Conservation (phyloP, 371 early-diverging fungal species). For the Gilbertella persicaria region DNA sequence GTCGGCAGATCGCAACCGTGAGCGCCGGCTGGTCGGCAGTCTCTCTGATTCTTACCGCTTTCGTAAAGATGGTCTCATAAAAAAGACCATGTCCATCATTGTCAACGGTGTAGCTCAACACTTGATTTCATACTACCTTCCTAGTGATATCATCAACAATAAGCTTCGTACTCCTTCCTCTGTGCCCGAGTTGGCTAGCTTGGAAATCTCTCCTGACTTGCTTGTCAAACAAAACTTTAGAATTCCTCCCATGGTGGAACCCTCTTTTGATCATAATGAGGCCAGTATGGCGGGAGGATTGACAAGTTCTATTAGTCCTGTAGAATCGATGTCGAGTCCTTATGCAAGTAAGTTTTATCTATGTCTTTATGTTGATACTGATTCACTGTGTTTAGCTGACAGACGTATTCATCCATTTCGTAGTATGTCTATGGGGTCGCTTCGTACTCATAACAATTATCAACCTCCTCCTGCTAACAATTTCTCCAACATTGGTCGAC, state of each 20-base stretch:
- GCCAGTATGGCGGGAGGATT: constrained; percentile 13
- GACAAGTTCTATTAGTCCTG: constrained; percentile 5
- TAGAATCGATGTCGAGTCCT: constrained; percentile 19
- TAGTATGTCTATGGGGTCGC: constrained; percentile 49
- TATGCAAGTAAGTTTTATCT: constrained; percentile 18
- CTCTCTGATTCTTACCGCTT: constrained; percentile 68
- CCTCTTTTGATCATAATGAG: constrained; percentile 37
- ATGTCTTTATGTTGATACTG: neutral
- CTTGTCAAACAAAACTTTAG: constrained; percentile 64
- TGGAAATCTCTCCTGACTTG: constrained; percentile 63
- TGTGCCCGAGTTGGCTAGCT: constrained; percentile 55
- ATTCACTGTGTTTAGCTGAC: constrained; percentile 12
- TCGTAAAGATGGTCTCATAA: constrained; percentile 84
- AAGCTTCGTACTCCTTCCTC: constrained; percentile 62
- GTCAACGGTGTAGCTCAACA: constrained; percentile 79
- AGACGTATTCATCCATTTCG: constrained; percentile 32
- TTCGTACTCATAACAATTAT: constrained; percentile 20
- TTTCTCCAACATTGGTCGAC: constrained; percentile 33
- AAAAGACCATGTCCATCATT: constrained; percentile 85
- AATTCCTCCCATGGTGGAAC: constrained; percentile 58
- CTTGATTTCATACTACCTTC: constrained; percentile 84
- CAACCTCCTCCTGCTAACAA: neutral
- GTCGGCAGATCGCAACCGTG: constrained; percentile 37
- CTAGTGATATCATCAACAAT: constrained; percentile 68
- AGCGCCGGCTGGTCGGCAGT: constrained; percentile 61